These are phyloP conservation scores for Neodidymelliopsis sp. DNA, from an alignment of 2,329 filamentous ascomycete genomes.

Conservation along the genomic window DNA sequence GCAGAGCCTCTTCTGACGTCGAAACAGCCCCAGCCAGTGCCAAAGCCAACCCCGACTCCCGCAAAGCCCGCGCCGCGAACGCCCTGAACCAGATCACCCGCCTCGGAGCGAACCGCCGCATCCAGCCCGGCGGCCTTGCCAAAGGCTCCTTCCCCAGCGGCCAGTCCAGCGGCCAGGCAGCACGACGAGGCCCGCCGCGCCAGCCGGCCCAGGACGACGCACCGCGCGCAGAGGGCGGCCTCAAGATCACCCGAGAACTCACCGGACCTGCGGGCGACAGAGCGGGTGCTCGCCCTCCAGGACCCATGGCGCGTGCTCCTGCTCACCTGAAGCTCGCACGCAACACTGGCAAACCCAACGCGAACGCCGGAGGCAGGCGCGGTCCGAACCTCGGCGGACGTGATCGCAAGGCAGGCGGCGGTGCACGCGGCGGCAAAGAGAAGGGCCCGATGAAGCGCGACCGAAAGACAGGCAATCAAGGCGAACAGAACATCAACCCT, in stretches of 20 bases:
- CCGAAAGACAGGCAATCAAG: constrained; percentile 11
- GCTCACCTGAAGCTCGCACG: constrained; percentile 31
- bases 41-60: constrained; percentile 27
- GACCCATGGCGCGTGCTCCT: constrained; percentile 44
- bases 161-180: constrained; percentile 17
- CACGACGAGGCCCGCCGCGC: constrained; percentile 1
- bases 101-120: constrained; percentile 32
- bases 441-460: constrained; percentile 34
- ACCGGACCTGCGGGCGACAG: neutral
- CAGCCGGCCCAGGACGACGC: neutral
- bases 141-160: constrained; percentile 33
- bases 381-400: constrained; percentile 41
- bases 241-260: constrained; percentile 27
- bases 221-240: constrained; percentile 28
- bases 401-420: constrained; percentile 18
- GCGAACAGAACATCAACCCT: constrained; percentile 3
- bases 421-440: constrained; percentile 14
- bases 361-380: constrained; percentile 16
- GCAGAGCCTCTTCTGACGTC: constrained; percentile 17
- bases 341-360: constrained; percentile 4
- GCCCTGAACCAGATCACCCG: constrained; percentile 36
- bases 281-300: constrained; percentile 24
- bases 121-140: constrained; percentile 27
- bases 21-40: constrained; percentile 18
- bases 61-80: constrained; percentile 33